Evolutionary conservation across 1,284 basidiomycete genomes (phyloP), one percentile per base, ranked within the genome.

Genomic region (Wolfiporia cocos): DNA sequence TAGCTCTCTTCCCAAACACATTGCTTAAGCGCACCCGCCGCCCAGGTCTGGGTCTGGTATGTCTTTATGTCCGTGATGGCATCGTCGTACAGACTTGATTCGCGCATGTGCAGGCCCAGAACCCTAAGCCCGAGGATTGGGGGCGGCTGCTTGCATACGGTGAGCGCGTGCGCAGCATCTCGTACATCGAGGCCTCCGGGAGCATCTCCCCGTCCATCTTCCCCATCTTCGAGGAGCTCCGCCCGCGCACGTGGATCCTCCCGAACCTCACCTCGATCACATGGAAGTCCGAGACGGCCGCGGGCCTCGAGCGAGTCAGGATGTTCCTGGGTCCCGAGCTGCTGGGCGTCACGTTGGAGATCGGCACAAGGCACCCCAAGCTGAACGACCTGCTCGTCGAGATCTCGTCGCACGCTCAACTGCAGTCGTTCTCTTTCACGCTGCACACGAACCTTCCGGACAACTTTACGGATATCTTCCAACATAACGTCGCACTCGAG

Each of bases 31-130:
- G 76, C 58, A 67, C 78, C 43, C 74, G 76, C 44, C 77, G 74
- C 53, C 84, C 85, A 39, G 82, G 81, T 40, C 63, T 84, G 47
- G 86, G 85, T 56, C 68, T 88, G 67, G 85, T 87, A 57, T 58
- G 85, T 74, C 42, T 48, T 45, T 37, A 37, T 26, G 24, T 29
- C 39, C 38, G 44, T 43, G 35, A 44, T 45, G 47, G 32, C 44
- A n/a, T n/a, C 44, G 43, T 49, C 46, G 14, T 39, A 29, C 31
- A 30, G 17, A 23, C 17, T 7, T 48, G 28, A 44, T 37, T 42
- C 22, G 26, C 43, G 21, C 31, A 6, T 41, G 43, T 43, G 34
- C 50, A 86, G 84, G 70, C 71, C 33, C 77, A 75, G 54, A 59
- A 66, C 34, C 85, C 85, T 19, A 66, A 66, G 54, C 70, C 73